Evolutionary conservation across 2,329 filamentous ascomycete genomes (phyloP), one percentile per base, ranked within the genome.

Genomic region (Piedraia hortae): DNA sequence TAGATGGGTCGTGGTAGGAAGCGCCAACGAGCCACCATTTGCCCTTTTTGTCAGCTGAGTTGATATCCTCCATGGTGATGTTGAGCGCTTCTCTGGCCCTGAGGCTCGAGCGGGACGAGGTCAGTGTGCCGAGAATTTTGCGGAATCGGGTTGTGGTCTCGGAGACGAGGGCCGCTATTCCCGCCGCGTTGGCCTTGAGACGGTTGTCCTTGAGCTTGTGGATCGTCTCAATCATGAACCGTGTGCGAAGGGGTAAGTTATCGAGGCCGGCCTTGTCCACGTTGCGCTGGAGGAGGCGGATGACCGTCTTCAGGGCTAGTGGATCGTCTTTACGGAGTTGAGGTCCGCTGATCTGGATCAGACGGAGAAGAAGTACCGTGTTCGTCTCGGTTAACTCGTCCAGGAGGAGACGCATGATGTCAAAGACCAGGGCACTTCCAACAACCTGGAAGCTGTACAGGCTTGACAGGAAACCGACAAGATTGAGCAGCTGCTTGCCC

Each of bases 11-110:
- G 18, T 51, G 53, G 62, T 82, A 91, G 44, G 78, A 90, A n/a
- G 85, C 82, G 22, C 85, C 85, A 4, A 93, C 74, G 10, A 93
- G 62, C 85, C 85, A 97, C 85, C 85, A 97, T 50, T 90, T 91
- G 1, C 85, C 85, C 39, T 69, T 73, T 40, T 72, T 82, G 18
- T 82, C 72, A 1, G 70, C 69, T 29, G 80, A 63, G 30, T 65
- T 65, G 22, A 97, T 74, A 37, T 97, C 85, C 16, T 59, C 55
- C 3, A 91, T 55, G 6, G 72, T 66, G 26, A 91, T 67, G 5
- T 75, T 65, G 27, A 97, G 56, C 3, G 85, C 77, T 28, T 88
- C 74, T 3, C 62, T 69, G 5, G 69, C 66, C 31, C 75, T 77
- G 26, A 72, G 51, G 27, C 54, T 7, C 60, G 36, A 12, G 12